Conservation (phyloP, 257 asterid species). For the Avicennia marina region DNA sequence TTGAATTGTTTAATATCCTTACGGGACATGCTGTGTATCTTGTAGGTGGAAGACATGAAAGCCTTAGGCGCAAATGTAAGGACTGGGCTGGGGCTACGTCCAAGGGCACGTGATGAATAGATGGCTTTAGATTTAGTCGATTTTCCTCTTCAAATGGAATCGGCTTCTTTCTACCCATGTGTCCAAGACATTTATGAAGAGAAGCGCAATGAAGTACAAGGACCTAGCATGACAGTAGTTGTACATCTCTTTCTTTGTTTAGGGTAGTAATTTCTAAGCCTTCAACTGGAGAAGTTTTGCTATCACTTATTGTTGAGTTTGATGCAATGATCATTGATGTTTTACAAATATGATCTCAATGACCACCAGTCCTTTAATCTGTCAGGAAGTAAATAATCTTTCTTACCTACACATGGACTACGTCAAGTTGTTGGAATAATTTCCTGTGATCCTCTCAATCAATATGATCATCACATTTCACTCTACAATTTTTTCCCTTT, state of each 20-base stretch:
- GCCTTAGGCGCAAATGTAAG: slow-evolving; percentile 52
- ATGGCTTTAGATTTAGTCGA: too few relatives aligned
- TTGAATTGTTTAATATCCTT: not conserved
- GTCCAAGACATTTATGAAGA: not conserved
- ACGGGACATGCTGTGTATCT: not conserved
- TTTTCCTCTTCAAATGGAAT: too few relatives aligned
- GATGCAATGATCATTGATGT: not conserved
- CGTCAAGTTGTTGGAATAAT: not conserved
- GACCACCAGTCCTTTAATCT: not conserved
- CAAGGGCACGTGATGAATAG: slow-evolving; percentile 37
- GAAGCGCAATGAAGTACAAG: not conserved
- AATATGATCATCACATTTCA: not conserved
- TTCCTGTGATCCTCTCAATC: not conserved
- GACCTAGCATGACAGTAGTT: not conserved
- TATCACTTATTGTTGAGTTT: not conserved
- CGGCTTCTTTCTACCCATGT: not conserved
- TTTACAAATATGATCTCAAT: not conserved
- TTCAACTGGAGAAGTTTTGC: not conserved
- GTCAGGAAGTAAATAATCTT: not conserved
- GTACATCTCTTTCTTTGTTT: not conserved
- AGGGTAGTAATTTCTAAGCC: not conserved
- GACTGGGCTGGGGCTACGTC: slow-evolving; percentile 44
- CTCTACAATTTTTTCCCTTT: not conserved
- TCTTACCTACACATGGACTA: not conserved
- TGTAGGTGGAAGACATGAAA: slow-evolving; percentile 69